Evolutionary conservation across 139 green algal species (phyloP).

Genomic region (Volvox reticuliferus): DNA sequence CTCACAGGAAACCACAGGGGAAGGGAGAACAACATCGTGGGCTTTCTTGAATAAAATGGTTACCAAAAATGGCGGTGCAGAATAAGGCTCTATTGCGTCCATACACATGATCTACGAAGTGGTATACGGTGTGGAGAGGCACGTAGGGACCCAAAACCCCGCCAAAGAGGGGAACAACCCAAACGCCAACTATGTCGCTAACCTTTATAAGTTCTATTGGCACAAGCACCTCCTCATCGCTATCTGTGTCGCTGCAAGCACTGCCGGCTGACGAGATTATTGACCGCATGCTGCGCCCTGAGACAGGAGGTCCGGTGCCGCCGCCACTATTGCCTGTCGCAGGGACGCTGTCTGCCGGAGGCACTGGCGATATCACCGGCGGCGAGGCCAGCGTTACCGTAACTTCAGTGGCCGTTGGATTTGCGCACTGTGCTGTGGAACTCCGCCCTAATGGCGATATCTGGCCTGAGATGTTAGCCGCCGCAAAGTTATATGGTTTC

Average conservation of each 20-base stretch:
- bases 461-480: neutral
- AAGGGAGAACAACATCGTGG: neutral
- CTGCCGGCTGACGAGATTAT: neutral
- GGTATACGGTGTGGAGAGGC: neutral
- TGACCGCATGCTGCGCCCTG: neutral
- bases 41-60: neutral
- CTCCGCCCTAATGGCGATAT: neutral
- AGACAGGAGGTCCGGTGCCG: neutral
- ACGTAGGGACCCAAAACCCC: too few species aligned
- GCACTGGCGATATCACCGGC: too few species aligned
- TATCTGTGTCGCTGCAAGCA: constrained; percentile 1
- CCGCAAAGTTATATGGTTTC: neutral
- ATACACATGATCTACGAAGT: neutral
- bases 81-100: neutral
- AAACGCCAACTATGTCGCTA: too few species aligned
- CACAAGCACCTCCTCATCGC: constrained; percentile 45
- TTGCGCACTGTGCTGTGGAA: too few species aligned
- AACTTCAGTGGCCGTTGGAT: neutral
- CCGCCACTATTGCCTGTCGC: neutral
- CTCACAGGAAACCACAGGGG: neutral
- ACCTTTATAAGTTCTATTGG: constrained; percentile 43
- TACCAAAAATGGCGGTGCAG: neutral
- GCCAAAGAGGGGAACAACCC: too few species aligned
- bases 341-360: neutral
- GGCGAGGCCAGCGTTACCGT: neutral